Evolutionary conservation across 2,329 filamentous ascomycete species (phyloP).

Genomic region (Monilinia fructigena): DNA sequence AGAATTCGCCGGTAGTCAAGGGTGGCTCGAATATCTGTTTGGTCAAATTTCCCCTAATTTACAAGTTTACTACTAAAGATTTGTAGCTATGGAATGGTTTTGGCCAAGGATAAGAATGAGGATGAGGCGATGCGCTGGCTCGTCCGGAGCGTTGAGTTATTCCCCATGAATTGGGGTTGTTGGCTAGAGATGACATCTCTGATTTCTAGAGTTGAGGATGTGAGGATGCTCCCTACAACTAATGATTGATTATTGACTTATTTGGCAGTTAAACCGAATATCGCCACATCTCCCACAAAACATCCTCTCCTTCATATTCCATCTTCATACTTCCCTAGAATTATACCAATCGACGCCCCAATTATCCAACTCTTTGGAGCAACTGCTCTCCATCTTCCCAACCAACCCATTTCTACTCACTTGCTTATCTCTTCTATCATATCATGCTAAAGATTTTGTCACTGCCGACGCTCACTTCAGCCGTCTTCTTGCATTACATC

Average conservation of each 20-base stretch:
- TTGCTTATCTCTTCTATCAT: conserved; percentile 81
- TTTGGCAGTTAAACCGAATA: conserved; percentile 65
- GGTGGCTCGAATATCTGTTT: conserved; percentile 88
- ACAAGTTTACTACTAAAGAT: conserved; percentile 26
- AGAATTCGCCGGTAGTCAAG: conserved; percentile 65
- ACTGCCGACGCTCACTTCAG: conserved; percentile 68
- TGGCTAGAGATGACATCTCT: conserved; percentile 90
- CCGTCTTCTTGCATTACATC: conserved; percentile 73
- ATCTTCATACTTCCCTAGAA: conserved; percentile 85
- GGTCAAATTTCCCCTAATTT: conserved; percentile 33
- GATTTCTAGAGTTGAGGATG: conserved; percentile 76
- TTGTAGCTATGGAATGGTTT: conserved; percentile 75
- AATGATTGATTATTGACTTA: conserved; percentile 35
- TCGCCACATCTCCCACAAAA: conserved; percentile 77
- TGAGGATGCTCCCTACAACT: conserved; percentile 45
- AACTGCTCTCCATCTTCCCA: conserved; percentile 82
- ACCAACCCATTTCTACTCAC: conserved; percentile 86
- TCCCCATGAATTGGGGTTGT: conserved; percentile 94
- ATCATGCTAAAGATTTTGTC: conserved; percentile 83
- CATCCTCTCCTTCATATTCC: conserved; percentile 91
- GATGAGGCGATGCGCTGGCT: conserved; percentile 80
- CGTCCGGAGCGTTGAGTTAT: conserved; percentile 82
- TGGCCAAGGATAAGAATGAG: conserved; percentile 89
- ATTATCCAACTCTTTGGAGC: conserved; percentile 70
- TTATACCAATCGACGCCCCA: conserved; percentile 81